These are phyloP conservation scores for Coffea humblotiana DNA, from an alignment of 305 asterid genomes.

Conservation along the genomic window DNA sequence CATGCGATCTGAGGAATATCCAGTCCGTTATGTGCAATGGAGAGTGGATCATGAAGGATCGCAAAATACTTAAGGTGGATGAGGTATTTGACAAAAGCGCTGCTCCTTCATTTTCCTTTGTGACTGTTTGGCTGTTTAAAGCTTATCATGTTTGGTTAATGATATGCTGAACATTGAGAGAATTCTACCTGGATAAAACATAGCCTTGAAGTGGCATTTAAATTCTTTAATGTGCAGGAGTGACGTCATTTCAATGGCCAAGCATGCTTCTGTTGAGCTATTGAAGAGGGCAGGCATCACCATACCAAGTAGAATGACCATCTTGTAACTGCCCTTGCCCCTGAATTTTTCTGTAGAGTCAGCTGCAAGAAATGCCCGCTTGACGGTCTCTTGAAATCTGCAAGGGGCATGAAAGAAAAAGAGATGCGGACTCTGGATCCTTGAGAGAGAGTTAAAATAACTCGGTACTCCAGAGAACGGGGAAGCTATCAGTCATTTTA, in stretches of 20 bases:
- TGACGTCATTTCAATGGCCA: slow-evolving; percentile 48
- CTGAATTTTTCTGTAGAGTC: not conserved
- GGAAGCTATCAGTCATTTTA: no score
- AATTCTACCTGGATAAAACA: not conserved
- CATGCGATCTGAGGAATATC: slow-evolving; percentile 72
- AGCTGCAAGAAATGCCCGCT: not conserved
- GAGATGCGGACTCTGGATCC: not conserved
- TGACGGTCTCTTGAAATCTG: not conserved
- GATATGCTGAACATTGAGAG: not conserved
- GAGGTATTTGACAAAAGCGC: slow-evolving; percentile 46
- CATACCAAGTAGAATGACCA: slow-evolving; percentile 58
- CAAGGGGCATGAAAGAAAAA: not conserved
- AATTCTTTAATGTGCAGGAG: slow-evolving; percentile 38
- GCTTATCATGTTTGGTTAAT: not conserved
- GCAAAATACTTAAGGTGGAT: slow-evolving; percentile 45
- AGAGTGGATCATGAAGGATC: slow-evolving; percentile 70
- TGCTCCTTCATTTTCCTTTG: not conserved
- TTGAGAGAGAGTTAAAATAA: not conserved
- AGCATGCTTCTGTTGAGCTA: slow-evolving; percentile 47
- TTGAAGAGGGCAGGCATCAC: slow-evolving; percentile 54
- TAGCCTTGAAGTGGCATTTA: not conserved
- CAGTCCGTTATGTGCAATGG: slow-evolving; percentile 70
- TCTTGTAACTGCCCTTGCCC: slow-evolving; percentile 19
- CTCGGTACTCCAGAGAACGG: no score
- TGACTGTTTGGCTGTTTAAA: not conserved